Conservation (phyloP, 176 grass and related monocot species). For the Carex myosuroides region DNA sequence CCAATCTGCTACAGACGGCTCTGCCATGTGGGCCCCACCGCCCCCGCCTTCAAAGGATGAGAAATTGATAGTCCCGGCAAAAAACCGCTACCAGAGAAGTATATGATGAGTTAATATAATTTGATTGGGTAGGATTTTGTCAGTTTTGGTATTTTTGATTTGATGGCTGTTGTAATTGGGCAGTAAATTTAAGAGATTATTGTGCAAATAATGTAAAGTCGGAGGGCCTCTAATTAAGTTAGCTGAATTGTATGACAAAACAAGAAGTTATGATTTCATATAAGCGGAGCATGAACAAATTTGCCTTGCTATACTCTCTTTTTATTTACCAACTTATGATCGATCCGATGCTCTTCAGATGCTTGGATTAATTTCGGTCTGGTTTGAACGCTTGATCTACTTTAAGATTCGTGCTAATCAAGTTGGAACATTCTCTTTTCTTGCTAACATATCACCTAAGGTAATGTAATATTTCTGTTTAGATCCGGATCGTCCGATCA, state of each 20-base stretch:
- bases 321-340: neutral
- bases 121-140: constrained; percentile 25
- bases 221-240: neutral
- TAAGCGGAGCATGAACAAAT: neutral
- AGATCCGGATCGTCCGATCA: no score
- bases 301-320: neutral
- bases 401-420: no score
- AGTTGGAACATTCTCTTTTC: no score
- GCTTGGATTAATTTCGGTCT: no score
- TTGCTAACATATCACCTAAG: no score
- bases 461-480: no score
- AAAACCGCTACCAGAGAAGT: constrained; percentile 67
- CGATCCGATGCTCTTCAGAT: no score
- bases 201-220: constrained; percentile 58
- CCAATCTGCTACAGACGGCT: neutral
- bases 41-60: constrained; percentile 24
- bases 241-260: neutral
- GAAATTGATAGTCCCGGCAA: constrained; percentile 29
- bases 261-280: neutral
- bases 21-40: constrained; percentile 21
- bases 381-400: no score
- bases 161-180: neutral
- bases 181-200: constrained; percentile 28
- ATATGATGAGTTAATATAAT: constrained; percentile 44
- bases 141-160: constrained; percentile 26